These are phyloP conservation scores for Hypoxylon sp. DNA, from an alignment of 2,329 filamentous ascomycete genomes.

Conservation along the genomic window DNA sequence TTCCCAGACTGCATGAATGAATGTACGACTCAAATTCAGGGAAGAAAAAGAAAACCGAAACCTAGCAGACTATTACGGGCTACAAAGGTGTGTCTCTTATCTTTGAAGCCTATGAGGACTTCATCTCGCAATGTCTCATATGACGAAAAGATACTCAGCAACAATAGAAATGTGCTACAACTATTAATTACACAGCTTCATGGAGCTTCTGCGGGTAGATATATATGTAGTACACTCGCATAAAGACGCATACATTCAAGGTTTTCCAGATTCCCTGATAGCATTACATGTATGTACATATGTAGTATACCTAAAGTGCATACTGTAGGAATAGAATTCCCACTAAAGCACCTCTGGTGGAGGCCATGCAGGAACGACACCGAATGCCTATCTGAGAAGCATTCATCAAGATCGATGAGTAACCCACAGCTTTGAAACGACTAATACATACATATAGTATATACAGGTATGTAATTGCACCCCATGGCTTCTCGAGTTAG, in stretches of 20 bases:
- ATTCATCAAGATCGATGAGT: background rate
- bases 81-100: background rate
- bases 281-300: no score
- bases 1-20: background rate
- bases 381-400: background rate
- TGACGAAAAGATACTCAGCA: background rate
- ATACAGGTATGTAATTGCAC: background rate
- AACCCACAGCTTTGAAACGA: background rate
- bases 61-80: background rate
- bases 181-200: constrained; percentile 1
- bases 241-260: constrained; percentile 14
- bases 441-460: background rate
- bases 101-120: background rate
- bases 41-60: background rate
- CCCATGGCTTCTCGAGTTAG: constrained; percentile 3
- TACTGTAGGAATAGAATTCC: background rate
- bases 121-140: constrained; percentile 14
- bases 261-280: constrained; percentile 20
- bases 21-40: background rate
- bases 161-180: constrained; percentile 5
- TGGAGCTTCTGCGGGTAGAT: background rate
- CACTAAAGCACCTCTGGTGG: background rate
- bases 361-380: background rate
- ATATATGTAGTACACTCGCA: constrained; percentile 4
- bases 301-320: no score